Percentiles rank a stretch among this genome's conserved stretches.
phyloP scores from a whole-genome alignment of 495 filamentous ascomycete species.

The Daldinia concentrica region DNA sequence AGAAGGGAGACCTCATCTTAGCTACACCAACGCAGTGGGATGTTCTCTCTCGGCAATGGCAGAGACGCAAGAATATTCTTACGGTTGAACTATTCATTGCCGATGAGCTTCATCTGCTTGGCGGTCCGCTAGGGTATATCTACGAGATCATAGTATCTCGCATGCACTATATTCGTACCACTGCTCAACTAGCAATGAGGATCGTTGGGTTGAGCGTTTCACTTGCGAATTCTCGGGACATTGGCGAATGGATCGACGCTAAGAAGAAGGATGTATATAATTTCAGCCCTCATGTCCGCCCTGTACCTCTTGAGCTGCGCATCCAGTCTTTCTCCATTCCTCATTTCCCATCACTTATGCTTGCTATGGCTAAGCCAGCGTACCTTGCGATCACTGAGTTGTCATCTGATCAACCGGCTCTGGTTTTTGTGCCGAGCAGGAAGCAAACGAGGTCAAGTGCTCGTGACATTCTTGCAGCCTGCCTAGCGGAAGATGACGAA shows the following conservation, averaged over 20 bases:
- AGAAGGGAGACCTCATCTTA: constrained; percentile 87
- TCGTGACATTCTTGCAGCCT: constrained; percentile 86
- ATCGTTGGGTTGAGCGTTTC: constrained; percentile 93
- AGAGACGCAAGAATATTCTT: constrained; percentile 92
- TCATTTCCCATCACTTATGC: constrained; percentile 97
- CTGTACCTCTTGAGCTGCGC: constrained; percentile 89
- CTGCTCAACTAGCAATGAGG: constrained; percentile 83
- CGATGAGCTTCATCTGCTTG: constrained; percentile 96
- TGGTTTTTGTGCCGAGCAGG: constrained; percentile 90
- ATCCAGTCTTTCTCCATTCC: constrained; percentile 96
- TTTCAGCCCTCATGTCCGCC: constrained; percentile 91
- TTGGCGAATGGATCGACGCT: constrained; percentile 99
- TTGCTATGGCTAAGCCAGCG: constrained; percentile 95
- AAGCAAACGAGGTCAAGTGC: constrained; percentile 92
- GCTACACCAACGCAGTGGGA: constrained; percentile 97
- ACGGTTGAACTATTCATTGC: constrained; percentile 91
- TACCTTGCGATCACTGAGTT: constrained; percentile 86
- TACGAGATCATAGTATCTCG: constrained; percentile 97
- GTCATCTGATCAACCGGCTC: constrained; percentile 85
- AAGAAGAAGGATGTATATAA: constrained; percentile 98
- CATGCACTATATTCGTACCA: constrained; percentile 95
- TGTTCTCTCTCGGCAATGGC: constrained; percentile 93
- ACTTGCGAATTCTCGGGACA: constrained; percentile 88
- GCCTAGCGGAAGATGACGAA: constrained; percentile 87
- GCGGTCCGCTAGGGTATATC: constrained; percentile 85